Evolutionary conservation across 2,329 filamentous ascomycete species (phyloP), one percentile per base, ranked within the genome.

Genomic region (Nigrospora osmanthi): DNA sequence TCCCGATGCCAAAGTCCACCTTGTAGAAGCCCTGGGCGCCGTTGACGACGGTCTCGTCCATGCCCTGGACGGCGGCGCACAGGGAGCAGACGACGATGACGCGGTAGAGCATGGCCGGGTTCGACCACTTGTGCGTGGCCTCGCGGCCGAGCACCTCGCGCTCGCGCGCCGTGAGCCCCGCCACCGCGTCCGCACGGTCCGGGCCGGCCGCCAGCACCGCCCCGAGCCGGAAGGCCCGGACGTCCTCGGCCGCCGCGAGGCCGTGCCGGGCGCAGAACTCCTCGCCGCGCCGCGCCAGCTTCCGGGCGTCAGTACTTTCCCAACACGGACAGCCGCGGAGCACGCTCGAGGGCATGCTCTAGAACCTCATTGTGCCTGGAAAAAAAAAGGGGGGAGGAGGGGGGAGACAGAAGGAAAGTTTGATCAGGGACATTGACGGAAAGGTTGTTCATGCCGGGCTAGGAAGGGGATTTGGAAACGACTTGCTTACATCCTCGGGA

Each of bases 31-130:
- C 70, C 52, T 86, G 82, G 10, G 79, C 81, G 37, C 81, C 81
- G 54, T 85, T 85, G 51, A 85, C 78, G 28, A 84, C 81, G 1
- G 80, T 83, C 62, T 85, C 79, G 58, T 85, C 80, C 79, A 84
- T 83, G 54, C 82, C 83, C 56, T 87, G 83, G 1, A 87, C 83
- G 19, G 81, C 81, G 14, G 83, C 83, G 23, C 52, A 57, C 3
- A 58, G 51, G 4, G 51, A 63, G 58, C 52, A 62, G 64, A 69
- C 68, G 13, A 81, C 57, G 50, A 88, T 79, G 9, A 87, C 72
- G 42, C 80, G 69, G 59, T 85, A 86, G 40, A 87, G 70, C 58
- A 77, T 75, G 50, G 60, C 68, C 0, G 84, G 83, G 54, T 89
- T 84, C 6, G 73, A 76, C 85, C 85, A 89, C 49, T 79, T 81